A percentile compares a stretch with the other conserved stretches of the same genome.
Evolutionary conservation across 345 rosid genomes (phyloP).

Genomic region (Ceriops tagal): DNA sequence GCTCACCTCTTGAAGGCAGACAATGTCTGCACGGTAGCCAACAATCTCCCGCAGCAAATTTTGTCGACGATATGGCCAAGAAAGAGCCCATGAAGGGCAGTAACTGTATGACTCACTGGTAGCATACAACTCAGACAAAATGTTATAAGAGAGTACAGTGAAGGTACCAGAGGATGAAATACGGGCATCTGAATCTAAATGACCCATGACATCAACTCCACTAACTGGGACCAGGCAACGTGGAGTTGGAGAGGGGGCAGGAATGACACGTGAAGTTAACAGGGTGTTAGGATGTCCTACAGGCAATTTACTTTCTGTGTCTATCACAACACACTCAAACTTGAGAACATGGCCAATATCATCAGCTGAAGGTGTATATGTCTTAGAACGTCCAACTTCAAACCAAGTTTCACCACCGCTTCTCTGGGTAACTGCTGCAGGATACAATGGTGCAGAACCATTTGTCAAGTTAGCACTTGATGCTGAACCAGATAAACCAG

Average conservation of each 20-base stretch:
- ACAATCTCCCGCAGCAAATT: conserved; percentile 87
- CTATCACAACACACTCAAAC: conserved; percentile 86
- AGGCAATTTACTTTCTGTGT: conserved; percentile 65
- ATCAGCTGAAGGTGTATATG: conserved; percentile 92
- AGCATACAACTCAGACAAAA: conserved; percentile 73
- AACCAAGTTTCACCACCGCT: conserved; percentile 86
- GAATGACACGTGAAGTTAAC: conserved; percentile 89
- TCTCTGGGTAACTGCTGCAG: conserved; percentile 65
- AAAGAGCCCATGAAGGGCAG: conserved; percentile 97
- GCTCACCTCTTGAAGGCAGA: conserved; percentile 93
- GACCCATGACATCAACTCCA: conserved; percentile 59
- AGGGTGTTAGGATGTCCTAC: conserved; percentile 65
- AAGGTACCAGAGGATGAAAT: conserved; percentile 68
- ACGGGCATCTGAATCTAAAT: conserved; percentile 66
- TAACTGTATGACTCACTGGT: conserved; percentile 77
- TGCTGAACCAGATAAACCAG: conserved; percentile 60
- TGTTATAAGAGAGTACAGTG: conserved; percentile 92
- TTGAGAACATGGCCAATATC: conserved; percentile 90
- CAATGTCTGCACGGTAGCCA: conserved; percentile 88
- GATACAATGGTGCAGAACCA: conserved; percentile 69
- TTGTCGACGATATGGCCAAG: conserved; percentile 96
- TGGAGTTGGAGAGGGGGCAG: conserved; percentile 93
- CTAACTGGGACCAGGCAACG: conserved; percentile 75
- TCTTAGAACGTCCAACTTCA: conserved; percentile 89
- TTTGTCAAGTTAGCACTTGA: conserved; percentile 63